phyloP scores from a whole-genome alignment of 129 eudicot genomes.

The Helianthus annuus region HanXRQr2.0-SUNRISE NC_035447.2:51205361-51205860 shows the following conservation, averaged over 20 bases:
- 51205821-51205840: no score
- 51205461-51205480: slow-evolving; percentile 6
- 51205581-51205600: not conserved
- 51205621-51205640: not conserved
- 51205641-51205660: not conserved
- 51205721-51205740: no score
- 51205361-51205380: not conserved
- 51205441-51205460: slow-evolving; percentile 4
- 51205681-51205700: not conserved
- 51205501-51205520: not conserved
- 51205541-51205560: not conserved
- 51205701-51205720: not conserved
- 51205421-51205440: not conserved
- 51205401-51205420: not conserved
- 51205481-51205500: slow-evolving; percentile 15
- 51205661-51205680: not conserved
- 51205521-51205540: not conserved
- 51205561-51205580: not conserved
- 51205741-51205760: no score
- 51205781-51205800: no score
- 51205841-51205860: no score
- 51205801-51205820: no score
- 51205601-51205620: not conserved
- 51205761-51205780: no score
- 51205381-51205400: not conserved